These are phyloP conservation scores for Lepidium sativum DNA, from an alignment of 345 rosid species.

Conservation along the genomic window DNA sequence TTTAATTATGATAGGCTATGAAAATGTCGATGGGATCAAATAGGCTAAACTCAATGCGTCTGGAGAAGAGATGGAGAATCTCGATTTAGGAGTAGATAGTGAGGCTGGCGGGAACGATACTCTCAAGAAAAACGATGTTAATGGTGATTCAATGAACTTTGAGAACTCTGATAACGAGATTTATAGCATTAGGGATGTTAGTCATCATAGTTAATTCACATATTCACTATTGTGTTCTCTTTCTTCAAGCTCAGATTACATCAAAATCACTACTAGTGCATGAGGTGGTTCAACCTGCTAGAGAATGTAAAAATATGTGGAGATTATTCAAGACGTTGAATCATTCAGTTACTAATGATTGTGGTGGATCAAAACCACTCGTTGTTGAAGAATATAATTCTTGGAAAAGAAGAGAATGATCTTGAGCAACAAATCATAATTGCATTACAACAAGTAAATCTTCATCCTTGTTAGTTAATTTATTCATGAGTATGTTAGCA, in stretches of 20 bases:
- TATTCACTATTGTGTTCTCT: neutral
- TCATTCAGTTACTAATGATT: constrained; percentile 57
- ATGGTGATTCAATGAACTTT: too few relatives aligned
- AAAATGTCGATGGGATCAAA: too few relatives aligned
- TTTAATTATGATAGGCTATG: too few relatives aligned
- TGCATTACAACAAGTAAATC: constrained; percentile 66
- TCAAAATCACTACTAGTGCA: neutral
- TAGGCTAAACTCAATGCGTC: too few relatives aligned
- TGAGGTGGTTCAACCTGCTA: constrained; percentile 59
- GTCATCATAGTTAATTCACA: neutral
- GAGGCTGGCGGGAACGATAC: too few relatives aligned
- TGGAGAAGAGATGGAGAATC: too few relatives aligned
- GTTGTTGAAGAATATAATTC: constrained; percentile 72
- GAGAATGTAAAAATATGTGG: constrained; percentile 65
- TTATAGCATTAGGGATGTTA: too few relatives aligned
- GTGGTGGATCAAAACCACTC: constrained; percentile 63
- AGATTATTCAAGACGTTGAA: constrained; percentile 68
- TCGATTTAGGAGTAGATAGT: too few relatives aligned
- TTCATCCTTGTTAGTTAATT: neutral
- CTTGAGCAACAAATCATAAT: constrained; percentile 68
- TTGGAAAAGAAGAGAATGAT: constrained; percentile 60
- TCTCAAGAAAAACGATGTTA: too few relatives aligned
- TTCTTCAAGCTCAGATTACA: neutral
- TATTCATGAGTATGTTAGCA: neutral
- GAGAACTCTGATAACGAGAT: too few relatives aligned